Conservation (phyloP, 2,329 filamentous ascomycete genomes). For the Fusarium globosum region DNA sequence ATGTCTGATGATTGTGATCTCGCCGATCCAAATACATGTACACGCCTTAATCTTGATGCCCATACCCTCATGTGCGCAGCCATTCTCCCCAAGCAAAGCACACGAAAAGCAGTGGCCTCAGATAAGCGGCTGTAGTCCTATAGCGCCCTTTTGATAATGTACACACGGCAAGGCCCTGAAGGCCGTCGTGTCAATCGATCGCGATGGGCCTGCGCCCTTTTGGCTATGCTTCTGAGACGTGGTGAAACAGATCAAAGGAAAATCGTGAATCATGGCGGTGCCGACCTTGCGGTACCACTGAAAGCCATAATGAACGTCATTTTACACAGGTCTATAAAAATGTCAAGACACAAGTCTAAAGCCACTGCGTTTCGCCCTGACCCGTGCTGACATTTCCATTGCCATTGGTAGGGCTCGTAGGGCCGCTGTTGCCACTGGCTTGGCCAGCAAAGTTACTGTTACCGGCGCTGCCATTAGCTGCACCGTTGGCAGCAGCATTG, state of each 20-base stretch:
- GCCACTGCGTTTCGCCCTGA: conserved; percentile 52
- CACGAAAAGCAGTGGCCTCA: conserved; percentile 25
- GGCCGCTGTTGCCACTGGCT: conserved; percentile 32
- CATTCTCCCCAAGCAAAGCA: conserved; percentile 27
- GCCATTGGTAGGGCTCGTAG: conserved; percentile 20
- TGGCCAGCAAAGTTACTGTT: conserved; percentile 17
- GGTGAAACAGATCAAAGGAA: conserved; percentile 52
- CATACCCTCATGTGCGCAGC: conserved; percentile 22
- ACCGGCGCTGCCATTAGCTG: not conserved
- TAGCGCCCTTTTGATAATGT: conserved; percentile 48
- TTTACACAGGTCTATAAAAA: conserved; percentile 49
- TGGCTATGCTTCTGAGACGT: conserved; percentile 42
- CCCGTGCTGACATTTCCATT: conserved; percentile 24
- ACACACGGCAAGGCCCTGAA: conserved; percentile 48
- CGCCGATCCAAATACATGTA: conserved; percentile 51
- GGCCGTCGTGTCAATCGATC: conserved; percentile 45
- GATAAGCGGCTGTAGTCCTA: conserved; percentile 39
- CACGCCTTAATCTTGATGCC: conserved; percentile 41
- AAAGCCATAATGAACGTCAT: conserved; percentile 44
- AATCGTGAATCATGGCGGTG: conserved; percentile 56
- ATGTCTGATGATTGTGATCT: conserved; percentile 39
- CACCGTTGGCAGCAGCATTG: conserved; percentile 7
- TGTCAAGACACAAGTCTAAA: conserved; percentile 49
- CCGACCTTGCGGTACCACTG: conserved; percentile 50
- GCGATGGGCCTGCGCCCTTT: conserved; percentile 40